phyloP scores from a whole-genome alignment of 2,329 filamentous ascomycete genomes.

The Alternaria dauci region DNA sequence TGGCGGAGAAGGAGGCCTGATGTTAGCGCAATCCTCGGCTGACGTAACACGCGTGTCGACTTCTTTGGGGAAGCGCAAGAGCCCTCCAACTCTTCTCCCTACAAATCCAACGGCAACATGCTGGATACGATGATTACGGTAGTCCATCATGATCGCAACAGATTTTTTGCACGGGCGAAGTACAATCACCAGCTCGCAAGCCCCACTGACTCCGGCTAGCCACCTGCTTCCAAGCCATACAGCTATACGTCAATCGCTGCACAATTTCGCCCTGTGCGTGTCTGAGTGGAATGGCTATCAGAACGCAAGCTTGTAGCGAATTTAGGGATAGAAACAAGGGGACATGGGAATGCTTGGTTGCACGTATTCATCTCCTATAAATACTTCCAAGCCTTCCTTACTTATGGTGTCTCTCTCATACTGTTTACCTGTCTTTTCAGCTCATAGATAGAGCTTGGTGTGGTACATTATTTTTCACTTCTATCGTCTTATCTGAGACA shows the following conservation, averaged over 20 bases:
- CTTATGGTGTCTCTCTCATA: neutral
- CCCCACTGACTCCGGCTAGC: neutral
- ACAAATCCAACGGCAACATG: neutral
- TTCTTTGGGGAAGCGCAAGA: neutral
- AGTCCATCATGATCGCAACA: neutral
- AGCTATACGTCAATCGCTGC: neutral
- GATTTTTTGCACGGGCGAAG: neutral
- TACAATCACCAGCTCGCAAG: neutral
- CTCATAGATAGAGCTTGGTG: neutral
- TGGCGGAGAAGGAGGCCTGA: neutral
- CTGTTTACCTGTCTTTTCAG: neutral
- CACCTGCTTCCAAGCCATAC: neutral
- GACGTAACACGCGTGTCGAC: conserved; percentile 24
- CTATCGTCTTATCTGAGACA: neutral
- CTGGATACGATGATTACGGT: neutral
- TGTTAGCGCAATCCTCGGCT: neutral
- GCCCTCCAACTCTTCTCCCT: neutral
- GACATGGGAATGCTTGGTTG: neutral
- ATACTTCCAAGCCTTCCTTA: neutral
- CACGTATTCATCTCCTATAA: neutral
- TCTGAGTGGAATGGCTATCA: neutral
- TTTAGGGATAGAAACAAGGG: neutral
- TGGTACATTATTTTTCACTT: neutral
- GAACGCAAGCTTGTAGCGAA: neutral
- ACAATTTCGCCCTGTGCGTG: neutral